phyloP scores from a whole-genome alignment of 2,329 filamentous ascomycete species.

The Xylaria polymorpha region DNA sequence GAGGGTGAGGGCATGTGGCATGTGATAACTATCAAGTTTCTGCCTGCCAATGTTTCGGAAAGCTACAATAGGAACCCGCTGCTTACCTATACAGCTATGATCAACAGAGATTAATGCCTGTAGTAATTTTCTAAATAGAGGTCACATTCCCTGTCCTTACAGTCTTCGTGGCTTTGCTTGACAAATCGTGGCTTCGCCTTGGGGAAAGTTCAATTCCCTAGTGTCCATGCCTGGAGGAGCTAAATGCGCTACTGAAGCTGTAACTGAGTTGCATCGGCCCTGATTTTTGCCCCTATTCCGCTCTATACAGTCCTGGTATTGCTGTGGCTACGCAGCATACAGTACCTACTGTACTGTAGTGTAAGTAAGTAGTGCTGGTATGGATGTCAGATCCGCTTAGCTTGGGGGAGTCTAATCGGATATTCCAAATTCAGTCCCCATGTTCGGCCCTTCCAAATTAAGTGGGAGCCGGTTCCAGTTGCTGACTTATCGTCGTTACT shows the following conservation, averaged over 20 bases:
- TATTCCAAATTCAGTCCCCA: constrained; percentile 37
- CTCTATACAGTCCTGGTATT: neutral
- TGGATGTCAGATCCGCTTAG: constrained; percentile 25
- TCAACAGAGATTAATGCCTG: constrained; percentile 30
- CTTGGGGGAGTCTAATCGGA: constrained; percentile 21
- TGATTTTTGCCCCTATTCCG: constrained; percentile 26
- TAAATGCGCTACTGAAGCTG: constrained; percentile 23
- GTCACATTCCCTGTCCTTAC: constrained; percentile 22
- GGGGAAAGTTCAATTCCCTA: constrained; percentile 22
- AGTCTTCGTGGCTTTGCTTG: constrained; percentile 22
- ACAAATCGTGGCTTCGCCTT: constrained; percentile 35
- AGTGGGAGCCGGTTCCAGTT: constrained; percentile 27
- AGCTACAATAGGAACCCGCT: constrained; percentile 37
- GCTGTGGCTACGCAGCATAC: constrained; percentile 3
- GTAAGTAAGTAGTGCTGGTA: no score
- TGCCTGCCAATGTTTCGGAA: constrained; percentile 31
- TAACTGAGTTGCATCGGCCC: constrained; percentile 11
- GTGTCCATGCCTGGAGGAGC: neutral
- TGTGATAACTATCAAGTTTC: constrained; percentile 31
- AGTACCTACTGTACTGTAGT: neutral
- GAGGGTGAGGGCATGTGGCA: constrained; percentile 18
- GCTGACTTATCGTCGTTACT: constrained; percentile 28
- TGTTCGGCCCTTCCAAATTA: constrained; percentile 39
- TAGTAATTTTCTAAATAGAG: constrained; percentile 39
- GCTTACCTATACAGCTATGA: constrained; percentile 33